A percentile compares a stretch with the other conserved stretches of the same genome.
phyloP scores from a whole-genome alignment of 352 stramenopile species.

The Globisporangium sylvaticum region DNA sequence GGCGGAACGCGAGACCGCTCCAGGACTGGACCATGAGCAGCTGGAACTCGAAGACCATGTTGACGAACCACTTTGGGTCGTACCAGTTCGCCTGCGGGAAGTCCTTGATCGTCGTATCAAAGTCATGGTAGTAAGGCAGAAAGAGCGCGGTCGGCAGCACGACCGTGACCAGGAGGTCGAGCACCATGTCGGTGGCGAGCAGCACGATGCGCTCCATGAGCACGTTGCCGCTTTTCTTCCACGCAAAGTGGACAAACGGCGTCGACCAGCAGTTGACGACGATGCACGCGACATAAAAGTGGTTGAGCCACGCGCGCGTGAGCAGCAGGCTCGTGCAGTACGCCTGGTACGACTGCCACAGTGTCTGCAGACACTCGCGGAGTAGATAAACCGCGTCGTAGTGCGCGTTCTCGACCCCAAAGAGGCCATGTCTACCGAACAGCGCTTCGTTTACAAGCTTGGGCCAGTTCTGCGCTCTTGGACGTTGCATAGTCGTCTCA shows the following conservation, averaged over 20 bases:
- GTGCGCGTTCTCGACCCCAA: constrained; percentile 21
- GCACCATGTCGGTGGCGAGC: constrained; percentile 9
- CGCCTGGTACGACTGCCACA: constrained; percentile 25
- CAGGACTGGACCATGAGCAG: constrained; percentile 29
- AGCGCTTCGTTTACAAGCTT: background rate
- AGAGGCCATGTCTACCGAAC: constrained; percentile 8
- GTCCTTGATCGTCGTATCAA: background rate
- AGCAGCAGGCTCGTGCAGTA: constrained; percentile 18
- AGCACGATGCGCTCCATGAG: constrained; percentile 14
- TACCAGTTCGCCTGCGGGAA: constrained; percentile 20
- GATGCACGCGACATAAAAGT: constrained; percentile 16
- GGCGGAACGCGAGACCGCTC: constrained; percentile 23
- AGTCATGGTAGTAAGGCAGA: constrained; percentile 14
- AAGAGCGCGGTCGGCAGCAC: constrained; percentile 12
- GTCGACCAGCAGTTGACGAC: constrained; percentile 25
- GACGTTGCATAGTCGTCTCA: background rate
- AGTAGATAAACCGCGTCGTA: constrained; percentile 21
- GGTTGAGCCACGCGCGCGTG: constrained; percentile 12
- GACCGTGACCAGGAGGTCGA: constrained; percentile 20
- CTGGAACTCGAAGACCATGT: constrained; percentile 21
- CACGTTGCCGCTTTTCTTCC: background rate
- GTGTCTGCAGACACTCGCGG: constrained; percentile 21
- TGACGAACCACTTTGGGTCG: constrained; percentile 24
- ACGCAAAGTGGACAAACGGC: constrained; percentile 4
- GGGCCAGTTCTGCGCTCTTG: background rate